These are phyloP conservation scores for Podospora pseudocomata DNA, from an alignment of 495 filamentous ascomycete species.

Conservation along the genomic window DNA sequence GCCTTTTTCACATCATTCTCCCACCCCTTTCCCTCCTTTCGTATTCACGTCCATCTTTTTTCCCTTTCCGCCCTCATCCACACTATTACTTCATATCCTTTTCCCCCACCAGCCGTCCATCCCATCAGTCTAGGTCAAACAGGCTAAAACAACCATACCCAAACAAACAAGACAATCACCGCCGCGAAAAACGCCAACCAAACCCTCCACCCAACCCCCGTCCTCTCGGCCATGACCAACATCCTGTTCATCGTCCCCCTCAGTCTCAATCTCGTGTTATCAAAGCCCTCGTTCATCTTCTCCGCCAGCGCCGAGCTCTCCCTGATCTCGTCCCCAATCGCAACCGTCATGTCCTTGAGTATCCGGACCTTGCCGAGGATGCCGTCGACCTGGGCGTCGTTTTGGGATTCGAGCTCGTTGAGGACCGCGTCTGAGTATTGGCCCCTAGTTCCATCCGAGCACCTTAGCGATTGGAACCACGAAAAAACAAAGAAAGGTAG, in stretches of 20 bases:
- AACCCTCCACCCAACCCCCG: conserved; percentile 89
- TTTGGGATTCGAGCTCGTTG: conserved; percentile 91
- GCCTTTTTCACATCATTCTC: background rate
- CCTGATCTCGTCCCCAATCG: conserved; percentile 92
- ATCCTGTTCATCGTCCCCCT: conserved; percentile 94
- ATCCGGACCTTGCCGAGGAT: conserved; percentile 86
- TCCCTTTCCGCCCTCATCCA: background rate
- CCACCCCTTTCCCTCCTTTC: background rate
- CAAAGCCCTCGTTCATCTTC: conserved; percentile 89
- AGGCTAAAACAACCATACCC: conserved; percentile 78
- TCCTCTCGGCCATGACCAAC: conserved; percentile 90
- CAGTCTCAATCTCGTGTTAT: conserved; percentile 72
- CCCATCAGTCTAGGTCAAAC: too few relatives aligned
- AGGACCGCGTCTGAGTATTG: conserved; percentile 93
- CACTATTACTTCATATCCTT: background rate
- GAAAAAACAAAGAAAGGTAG: too few relatives aligned
- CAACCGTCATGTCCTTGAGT: conserved; percentile 89
- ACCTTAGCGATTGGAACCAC: background rate
- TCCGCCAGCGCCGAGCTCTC: conserved; percentile 78
- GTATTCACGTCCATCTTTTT: background rate
- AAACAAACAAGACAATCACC: conserved; percentile 77
- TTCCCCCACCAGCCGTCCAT: background rate
- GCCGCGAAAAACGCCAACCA: conserved; percentile 84
- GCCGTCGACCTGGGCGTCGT: conserved; percentile 85
- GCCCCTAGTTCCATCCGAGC: conserved; percentile 45